phyloP scores from a whole-genome alignment of 148 eudicot genomes.

The Chenopodium berlandieri region DNA sequence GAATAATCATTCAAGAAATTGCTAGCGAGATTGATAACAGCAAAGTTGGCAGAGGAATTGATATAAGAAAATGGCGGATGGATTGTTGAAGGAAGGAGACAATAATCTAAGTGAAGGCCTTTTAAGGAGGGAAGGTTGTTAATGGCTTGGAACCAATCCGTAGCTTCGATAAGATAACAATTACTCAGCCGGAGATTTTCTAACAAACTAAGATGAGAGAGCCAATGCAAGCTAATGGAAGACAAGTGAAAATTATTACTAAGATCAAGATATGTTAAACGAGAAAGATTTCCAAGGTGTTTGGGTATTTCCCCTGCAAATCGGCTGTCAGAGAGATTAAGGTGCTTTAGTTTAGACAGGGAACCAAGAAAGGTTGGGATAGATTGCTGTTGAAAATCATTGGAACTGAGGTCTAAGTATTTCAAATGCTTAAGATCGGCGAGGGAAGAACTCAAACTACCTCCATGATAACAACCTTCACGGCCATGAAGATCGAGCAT shows the following conservation, averaged over 20 bases:
- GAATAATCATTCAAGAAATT: neutral
- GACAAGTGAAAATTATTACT: neutral
- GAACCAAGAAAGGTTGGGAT: slow-evolving; percentile 8
- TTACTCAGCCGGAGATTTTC: neutral
- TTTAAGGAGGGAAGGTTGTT: slow-evolving; percentile 4
- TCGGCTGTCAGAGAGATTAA: neutral
- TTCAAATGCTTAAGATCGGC: slow-evolving; percentile 11
- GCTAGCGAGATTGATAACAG: neutral
- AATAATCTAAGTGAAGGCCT: slow-evolving; percentile 5
- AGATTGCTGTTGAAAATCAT: neutral
- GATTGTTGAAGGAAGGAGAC: neutral
- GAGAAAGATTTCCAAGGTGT: slow-evolving; percentile 7
- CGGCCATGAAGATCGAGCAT: neutral
- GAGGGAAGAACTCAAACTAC: neutral
- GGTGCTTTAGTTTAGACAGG: neutral
- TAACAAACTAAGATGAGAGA: neutral
- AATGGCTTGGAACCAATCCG: neutral
- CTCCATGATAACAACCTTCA: neutral
- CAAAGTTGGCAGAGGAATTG: neutral
- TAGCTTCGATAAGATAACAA: neutral
- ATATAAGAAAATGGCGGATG: neutral
- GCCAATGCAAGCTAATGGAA: too few species aligned
- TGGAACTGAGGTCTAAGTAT: slow-evolving; percentile 13
- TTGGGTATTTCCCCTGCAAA: slow-evolving; percentile 12
- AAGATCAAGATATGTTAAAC: slow-evolving; percentile 14